Percentiles rank a stretch among this genome's conserved stretches.
Evolutionary conservation across 495 filamentous ascomycete genomes (phyloP).

Genomic region (Xylaria cubensis): DNA sequence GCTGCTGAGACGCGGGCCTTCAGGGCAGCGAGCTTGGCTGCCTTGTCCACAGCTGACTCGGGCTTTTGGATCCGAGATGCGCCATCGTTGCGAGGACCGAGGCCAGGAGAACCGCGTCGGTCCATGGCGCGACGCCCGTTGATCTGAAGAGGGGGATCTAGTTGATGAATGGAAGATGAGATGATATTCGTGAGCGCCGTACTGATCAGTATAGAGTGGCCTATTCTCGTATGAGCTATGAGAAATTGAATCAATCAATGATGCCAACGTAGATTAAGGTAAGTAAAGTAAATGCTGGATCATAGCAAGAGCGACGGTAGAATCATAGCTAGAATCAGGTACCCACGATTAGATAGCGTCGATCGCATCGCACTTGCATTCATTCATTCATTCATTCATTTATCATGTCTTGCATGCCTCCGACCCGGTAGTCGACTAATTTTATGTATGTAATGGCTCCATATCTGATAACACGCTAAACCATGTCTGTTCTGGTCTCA

Average conservation of each 20-base stretch:
- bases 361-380: neutral
- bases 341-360: neutral
- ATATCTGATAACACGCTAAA: neutral
- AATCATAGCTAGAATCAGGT: neutral
- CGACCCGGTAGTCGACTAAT: neutral
- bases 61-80: slow-evolving; percentile 58
- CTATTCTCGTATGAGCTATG: neutral
- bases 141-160: slow-evolving; percentile 30
- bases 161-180: neutral
- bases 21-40: slow-evolving; percentile 64
- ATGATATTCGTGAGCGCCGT: neutral
- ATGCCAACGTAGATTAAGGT: neutral
- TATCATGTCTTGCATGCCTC: neutral
- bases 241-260: too few species aligned
- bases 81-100: slow-evolving; percentile 60
- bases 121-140: slow-evolving; percentile 49
- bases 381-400: neutral
- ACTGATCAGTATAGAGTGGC: neutral
- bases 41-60: slow-evolving; percentile 60
- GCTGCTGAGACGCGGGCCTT: slow-evolving; percentile 84
- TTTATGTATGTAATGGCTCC: neutral
- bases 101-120: slow-evolving; percentile 49
- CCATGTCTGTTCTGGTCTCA: neutral
- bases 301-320: neutral
- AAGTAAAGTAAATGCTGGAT: neutral